Evolutionary conservation across 768 basidiomycete genomes (phyloP).

Genomic region (Scleroderma bovista): DNA sequence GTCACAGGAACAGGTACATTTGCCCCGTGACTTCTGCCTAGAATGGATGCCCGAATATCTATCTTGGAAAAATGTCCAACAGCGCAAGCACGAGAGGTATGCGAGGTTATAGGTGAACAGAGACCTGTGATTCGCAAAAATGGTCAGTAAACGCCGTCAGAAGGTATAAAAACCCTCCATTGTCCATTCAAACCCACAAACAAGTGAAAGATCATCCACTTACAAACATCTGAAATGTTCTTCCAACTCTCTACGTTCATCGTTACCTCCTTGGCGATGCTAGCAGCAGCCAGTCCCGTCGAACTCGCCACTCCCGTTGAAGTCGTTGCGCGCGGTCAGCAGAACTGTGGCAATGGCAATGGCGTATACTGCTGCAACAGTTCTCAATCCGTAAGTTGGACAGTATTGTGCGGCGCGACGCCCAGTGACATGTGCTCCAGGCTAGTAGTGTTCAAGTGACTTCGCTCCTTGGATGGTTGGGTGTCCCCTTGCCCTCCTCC

Average conservation of each 20-base stretch:
- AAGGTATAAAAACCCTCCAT: not conserved
- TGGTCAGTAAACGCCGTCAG: not conserved
- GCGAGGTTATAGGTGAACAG: no score
- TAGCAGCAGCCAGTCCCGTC: not conserved
- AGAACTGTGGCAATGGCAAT: not conserved
- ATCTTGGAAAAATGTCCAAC: no score
- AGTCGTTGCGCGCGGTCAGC: not conserved
- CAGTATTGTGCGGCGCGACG: not conserved
- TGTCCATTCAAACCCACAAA: not conserved
- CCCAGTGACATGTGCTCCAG: not conserved
- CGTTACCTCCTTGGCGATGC: not conserved
- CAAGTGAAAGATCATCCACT: not conserved
- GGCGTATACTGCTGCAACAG: not conserved
- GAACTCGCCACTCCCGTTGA: no score
- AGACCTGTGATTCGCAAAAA: no score
- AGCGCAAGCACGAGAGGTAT: no score
- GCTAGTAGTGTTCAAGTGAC: not conserved
- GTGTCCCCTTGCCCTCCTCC: not conserved
- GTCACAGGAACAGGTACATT: no score
- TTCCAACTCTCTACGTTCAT: not conserved
- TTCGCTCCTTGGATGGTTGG: not conserved
- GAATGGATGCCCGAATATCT: no score
- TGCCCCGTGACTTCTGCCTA: no score
- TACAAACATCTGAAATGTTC: not conserved
- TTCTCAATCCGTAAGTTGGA: not conserved